Percentiles rank a stretch among this genome's conserved stretches.
Conservation (phyloP, 1,284 basidiomycete genomes). For the Irpex sp. region DNA sequence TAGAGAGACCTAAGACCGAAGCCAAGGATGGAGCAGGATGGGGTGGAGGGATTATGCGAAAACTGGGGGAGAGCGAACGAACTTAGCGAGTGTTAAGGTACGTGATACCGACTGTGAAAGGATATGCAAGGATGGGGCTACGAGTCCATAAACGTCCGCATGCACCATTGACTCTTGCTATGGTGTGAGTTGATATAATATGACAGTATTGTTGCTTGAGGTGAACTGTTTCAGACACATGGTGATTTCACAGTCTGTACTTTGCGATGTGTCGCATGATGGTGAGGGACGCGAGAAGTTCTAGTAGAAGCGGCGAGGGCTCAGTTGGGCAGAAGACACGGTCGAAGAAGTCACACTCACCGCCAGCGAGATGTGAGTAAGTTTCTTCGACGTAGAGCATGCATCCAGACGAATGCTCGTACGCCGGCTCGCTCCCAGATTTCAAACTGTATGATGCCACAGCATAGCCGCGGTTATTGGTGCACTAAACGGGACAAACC, state of each 20-base stretch:
- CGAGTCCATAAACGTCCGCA: background rate
- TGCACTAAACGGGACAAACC: slow-evolving; percentile 39
- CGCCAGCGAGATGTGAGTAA: slow-evolving; percentile 49
- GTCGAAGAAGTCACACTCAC: slow-evolving; percentile 30
- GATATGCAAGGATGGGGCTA: background rate
- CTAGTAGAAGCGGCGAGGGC: slow-evolving; percentile 27
- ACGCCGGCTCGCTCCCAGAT: slow-evolving; percentile 49
- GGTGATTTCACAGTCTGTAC: slow-evolving; percentile 37
- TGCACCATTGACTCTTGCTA: background rate
- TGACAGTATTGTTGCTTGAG: background rate
- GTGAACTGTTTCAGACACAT: background rate
- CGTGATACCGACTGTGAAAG: background rate
- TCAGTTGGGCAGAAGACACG: background rate
- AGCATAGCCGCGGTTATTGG: slow-evolving; percentile 43
- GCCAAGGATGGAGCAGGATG: background rate
- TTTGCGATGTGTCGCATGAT: slow-evolving; percentile 66
- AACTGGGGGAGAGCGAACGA: background rate
- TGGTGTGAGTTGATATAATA: background rate
- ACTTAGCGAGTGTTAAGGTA: background rate
- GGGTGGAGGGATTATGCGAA: background rate
- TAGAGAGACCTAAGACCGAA: background rate
- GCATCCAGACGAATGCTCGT: slow-evolving; percentile 51
- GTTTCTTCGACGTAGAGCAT: slow-evolving; percentile 61
- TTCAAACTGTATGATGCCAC: slow-evolving; percentile 60
- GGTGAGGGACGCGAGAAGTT: slow-evolving; percentile 55